These are phyloP conservation scores for Zizania palustris DNA, from an alignment of 202 grass and related monocot genomes.

Conservation along the genomic window DNA sequence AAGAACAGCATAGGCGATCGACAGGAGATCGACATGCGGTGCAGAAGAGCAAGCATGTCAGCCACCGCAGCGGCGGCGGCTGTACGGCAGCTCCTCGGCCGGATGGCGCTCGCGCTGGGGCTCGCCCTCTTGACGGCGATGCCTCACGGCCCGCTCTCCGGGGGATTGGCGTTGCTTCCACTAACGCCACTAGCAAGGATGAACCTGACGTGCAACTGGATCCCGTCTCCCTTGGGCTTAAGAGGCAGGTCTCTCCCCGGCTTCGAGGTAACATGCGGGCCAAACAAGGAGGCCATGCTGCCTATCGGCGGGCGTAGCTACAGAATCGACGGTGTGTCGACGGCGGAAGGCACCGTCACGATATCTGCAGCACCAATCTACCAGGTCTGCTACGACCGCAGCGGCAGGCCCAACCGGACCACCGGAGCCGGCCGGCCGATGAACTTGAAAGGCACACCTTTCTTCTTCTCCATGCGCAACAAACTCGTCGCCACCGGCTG, in stretches of 20 bases:
- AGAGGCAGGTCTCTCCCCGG: too few relatives aligned
- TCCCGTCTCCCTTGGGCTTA: too few relatives aligned
- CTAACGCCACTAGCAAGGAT: accelerated
- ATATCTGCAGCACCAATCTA: constrained; percentile 11
- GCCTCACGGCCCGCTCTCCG: constrained; percentile 4
- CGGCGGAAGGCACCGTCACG: not conserved
- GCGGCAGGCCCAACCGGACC: not conserved
- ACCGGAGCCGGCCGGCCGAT: not conserved
- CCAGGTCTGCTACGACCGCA: constrained; percentile 23
- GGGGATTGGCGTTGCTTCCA: not conserved
- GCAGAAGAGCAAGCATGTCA: not conserved
- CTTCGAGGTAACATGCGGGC: too few relatives aligned
- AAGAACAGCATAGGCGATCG: too few relatives aligned
- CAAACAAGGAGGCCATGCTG: too few relatives aligned
- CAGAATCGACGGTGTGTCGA: too few relatives aligned
- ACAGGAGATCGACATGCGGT: not conserved
- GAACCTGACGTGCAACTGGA: constrained; percentile 18
- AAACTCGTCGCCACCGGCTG: constrained; percentile 38
- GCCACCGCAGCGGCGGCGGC: not conserved
- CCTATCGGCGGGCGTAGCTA: too few relatives aligned
- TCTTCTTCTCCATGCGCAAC: constrained; percentile 47
- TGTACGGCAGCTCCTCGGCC: constrained; percentile 3
- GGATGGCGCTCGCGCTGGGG: not conserved
- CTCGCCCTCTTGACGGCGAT: constrained; percentile 15
- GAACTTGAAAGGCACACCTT: constrained; percentile 35